These are phyloP conservation scores for Zoysia matrella DNA, from an alignment of 202 grass and related monocot genomes.

Conservation along the genomic window DNA sequence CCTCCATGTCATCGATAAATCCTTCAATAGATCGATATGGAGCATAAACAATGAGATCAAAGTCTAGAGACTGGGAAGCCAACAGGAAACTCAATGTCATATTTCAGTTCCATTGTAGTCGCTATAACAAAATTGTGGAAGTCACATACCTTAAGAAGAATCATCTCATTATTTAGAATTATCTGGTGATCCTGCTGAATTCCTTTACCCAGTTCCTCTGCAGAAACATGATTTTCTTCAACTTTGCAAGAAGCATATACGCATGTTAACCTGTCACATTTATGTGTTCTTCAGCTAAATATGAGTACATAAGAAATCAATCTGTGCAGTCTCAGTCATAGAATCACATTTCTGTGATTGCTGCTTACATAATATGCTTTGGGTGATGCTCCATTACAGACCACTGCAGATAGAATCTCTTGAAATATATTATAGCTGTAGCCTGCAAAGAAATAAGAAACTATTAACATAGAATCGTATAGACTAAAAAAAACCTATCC, in stretches of 20 bases:
- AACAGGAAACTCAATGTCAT: conserved; percentile 33
- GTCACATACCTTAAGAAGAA: conserved; percentile 78
- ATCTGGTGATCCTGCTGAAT: conserved; percentile 92
- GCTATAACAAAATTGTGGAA: conserved; percentile 34
- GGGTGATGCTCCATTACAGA: conserved; percentile 99
- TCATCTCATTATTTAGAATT: conserved; percentile 95
- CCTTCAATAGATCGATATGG: conserved; percentile 88
- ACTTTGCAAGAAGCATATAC: conserved; percentile 98
- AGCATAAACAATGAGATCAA: conserved; percentile 96
- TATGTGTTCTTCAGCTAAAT: neutral
- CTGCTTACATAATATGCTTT: conserved; percentile 95
- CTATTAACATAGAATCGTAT: conserved; percentile 15
- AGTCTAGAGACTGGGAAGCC: conserved; percentile 74
- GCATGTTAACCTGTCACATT: conserved; percentile 87
- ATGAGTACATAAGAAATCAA: conserved; percentile 24
- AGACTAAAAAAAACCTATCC: neutral
- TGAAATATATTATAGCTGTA: conserved; percentile 96
- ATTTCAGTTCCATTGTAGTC: conserved; percentile 27
- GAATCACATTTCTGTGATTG: conserved; percentile 6
- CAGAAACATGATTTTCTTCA: conserved; percentile 99
- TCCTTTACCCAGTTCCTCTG: conserved; percentile 97
- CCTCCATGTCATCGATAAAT: conserved; percentile 90
- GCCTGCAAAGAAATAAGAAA: conserved; percentile 58
- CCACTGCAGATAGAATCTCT: conserved; percentile 96
- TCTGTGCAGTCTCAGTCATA: conserved; percentile 18